These are phyloP conservation scores for Bipolaris bicolor DNA, from an alignment of 2,329 filamentous ascomycete genomes.

Conservation along the genomic window DNA sequence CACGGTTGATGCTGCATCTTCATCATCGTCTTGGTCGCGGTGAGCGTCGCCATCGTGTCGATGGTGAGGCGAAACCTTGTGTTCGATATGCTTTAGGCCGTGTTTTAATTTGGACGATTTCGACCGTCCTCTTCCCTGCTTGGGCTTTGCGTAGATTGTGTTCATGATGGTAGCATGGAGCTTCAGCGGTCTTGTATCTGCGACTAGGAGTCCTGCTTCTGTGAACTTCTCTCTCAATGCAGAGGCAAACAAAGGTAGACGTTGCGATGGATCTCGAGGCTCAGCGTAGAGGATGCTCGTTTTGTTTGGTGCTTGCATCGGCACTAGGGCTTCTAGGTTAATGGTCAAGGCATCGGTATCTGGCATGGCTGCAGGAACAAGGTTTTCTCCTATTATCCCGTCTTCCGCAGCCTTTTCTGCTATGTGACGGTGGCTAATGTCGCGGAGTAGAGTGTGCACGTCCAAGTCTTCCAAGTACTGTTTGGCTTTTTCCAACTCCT, in stretches of 20 bases:
- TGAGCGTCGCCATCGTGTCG: background rate
- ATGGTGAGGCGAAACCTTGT: slow-evolving; percentile 6
- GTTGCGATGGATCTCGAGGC: slow-evolving; percentile 60
- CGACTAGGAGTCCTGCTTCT: slow-evolving; percentile 61
- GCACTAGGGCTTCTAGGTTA: slow-evolving; percentile 57
- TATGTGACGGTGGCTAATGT: slow-evolving; percentile 20
- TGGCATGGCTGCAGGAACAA: slow-evolving; percentile 33
- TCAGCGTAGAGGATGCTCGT: slow-evolving; percentile 70
- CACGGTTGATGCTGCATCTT: slow-evolving; percentile 12
- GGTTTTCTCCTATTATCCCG: slow-evolving; percentile 39
- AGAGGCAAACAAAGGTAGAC: slow-evolving; percentile 64
- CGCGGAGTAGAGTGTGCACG: slow-evolving; percentile 37
- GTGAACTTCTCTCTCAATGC: slow-evolving; percentile 62
- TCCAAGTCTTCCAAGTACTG: slow-evolving; percentile 53
- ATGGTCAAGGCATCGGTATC: slow-evolving; percentile 45
- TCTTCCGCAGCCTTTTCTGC: slow-evolving; percentile 24
- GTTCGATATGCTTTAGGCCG: slow-evolving; percentile 2
- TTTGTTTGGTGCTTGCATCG: slow-evolving; percentile 65
- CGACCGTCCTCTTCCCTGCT: slow-evolving; percentile 35
- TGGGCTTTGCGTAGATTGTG: slow-evolving; percentile 73
- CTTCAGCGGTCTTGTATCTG: slow-evolving; percentile 68
- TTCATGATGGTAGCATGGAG: slow-evolving; percentile 88
- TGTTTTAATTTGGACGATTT: slow-evolving; percentile 14
- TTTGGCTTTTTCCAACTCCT: slow-evolving; percentile 56
- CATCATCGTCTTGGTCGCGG: background rate